These are phyloP conservation scores for Penicillium freii DNA, from an alignment of 2,329 filamentous ascomycete genomes.

Conservation along the genomic window DNA sequence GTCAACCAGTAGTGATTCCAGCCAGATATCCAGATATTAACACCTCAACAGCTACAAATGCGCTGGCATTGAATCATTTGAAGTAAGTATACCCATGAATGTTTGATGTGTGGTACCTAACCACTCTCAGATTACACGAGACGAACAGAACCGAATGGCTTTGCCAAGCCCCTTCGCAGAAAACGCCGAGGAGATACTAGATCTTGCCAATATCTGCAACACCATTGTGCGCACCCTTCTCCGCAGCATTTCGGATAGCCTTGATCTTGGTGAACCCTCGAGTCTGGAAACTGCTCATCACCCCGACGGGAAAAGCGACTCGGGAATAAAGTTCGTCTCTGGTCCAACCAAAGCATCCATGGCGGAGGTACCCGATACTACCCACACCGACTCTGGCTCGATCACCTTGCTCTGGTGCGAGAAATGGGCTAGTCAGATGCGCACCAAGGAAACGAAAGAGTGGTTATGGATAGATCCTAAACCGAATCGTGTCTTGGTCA, in stretches of 20 bases:
- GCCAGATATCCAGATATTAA: background rate
- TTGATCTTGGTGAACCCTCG: slow-evolving; percentile 3
- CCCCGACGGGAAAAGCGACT: slow-evolving; percentile 1
- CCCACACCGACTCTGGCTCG: slow-evolving; percentile 17
- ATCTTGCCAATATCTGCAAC: slow-evolving; percentile 11
- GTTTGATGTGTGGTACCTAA: background rate
- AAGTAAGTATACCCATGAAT: background rate
- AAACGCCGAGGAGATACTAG: background rate
- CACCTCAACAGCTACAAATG: slow-evolving; percentile 10
- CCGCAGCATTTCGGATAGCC: slow-evolving; percentile 8
- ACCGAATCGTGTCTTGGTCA: slow-evolving; percentile 21
- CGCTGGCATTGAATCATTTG: slow-evolving; percentile 12
- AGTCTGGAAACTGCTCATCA: slow-evolving; percentile 7
- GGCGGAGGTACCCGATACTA: slow-evolving; percentile 15
- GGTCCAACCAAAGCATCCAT: slow-evolving; percentile 10
- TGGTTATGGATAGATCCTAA: slow-evolving; percentile 20
- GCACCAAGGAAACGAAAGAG: slow-evolving; percentile 10
- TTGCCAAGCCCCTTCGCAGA: slow-evolving; percentile 10
- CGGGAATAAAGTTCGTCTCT: slow-evolving; percentile 16
- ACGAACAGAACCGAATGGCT: slow-evolving; percentile 8
- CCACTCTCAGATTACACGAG: slow-evolving; percentile 1
- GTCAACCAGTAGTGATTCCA: background rate
- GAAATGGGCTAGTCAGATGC: slow-evolving; percentile 19
- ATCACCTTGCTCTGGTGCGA: slow-evolving; percentile 21
- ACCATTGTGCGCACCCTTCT: slow-evolving; percentile 6